Base-by-base conservation (phyloP, 176 grass and related monocot species). In the Carex myosuroides region DNA sequence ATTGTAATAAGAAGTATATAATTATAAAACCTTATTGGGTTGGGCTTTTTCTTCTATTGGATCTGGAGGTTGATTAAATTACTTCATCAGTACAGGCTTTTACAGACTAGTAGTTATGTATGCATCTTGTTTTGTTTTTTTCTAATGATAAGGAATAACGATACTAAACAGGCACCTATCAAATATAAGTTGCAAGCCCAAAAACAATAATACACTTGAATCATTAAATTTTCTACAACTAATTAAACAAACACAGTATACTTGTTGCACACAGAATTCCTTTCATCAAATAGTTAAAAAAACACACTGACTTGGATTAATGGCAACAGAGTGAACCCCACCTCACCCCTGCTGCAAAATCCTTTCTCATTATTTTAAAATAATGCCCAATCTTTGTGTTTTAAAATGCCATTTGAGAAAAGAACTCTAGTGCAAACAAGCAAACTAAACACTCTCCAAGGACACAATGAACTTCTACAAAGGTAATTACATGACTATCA, bases 341-440 rank as follows among this genome's bases (percentile, higher is more conserved):
- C 64, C 1, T 16, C 11, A 16, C 0, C 29, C 12, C 65, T 18
- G 30, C 32, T 17, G 32, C 1, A 69, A 17, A 48, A 60, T 60
- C 8, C 57, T 60, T 20, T 60, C 57, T 18, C 18, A 18, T n/a
- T 24, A 9, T 26, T 50, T 50, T 50, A 50, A 48, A 13, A 11
- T 50, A 74, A 11, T 50, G 53, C 50, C 50, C 73, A 78, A 54
- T 57, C 26, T 20, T 71, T 57, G 73, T 78, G 50, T 18, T 78
- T 77, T 33, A 56, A 17, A 26, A 53, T 56, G 50, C 12, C 24
- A 56, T 77, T 78, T 33, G 24, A 55, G 12, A 57, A 78, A 57
- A 30, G 73, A 78, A 78, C 52, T 78, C 73, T 53, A 56, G 50
- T 57, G 52, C 14, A 78, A 78, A 32, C 26, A 78, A 78, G 52